Base-by-base conservation (phyloP, 1,284 basidiomycete species). In the Cutaneotrichosporon cutaneum region DNA sequence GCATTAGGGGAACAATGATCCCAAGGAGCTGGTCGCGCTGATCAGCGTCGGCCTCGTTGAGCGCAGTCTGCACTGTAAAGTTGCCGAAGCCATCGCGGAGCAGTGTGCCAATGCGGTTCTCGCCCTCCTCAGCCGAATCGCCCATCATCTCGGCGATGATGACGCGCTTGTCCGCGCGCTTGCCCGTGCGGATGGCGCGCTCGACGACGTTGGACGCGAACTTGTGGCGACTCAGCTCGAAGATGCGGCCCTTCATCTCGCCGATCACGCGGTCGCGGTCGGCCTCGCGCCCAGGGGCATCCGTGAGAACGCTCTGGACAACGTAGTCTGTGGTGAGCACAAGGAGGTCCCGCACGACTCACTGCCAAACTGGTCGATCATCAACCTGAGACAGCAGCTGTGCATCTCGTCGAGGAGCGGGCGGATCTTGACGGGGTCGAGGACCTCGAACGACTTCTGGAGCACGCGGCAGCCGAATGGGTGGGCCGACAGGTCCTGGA, bases 201-300 rank as follows among this genome's bases (percentile, higher is more conserved):
- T 99, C 96, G 75, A 92, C 90, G 21, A 99, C 96, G 72, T 99
- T 99, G 6, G 91, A 94, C 1, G 95, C 94, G 73, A 95, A 98
- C 78, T 98, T 98, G 81, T 97, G 94, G 53, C 88, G 85, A 1
- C 90, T 85, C 83, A 94, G 86, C 64, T 83, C 82, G 35, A 94
- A 77, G 74, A 99, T 85, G 70, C 90, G 87, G 2, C 92, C 90
- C 24, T 85, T 86, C 62, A 97, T 84, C 71, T 87, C 86, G 11
- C 80, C 78, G 61, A 96, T 83, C 53, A 97, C 86, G 60, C 84
- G 80, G 8, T 82, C 82, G 55, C 86, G 85, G 76, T 98, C 94
- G 10, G 85, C 82, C 3, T 82, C 81, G 63, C 83, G 83, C 1
- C 93, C 93, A 59, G 89, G 84, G 71, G 92, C 89, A 24, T 53